phyloP scores from a whole-genome alignment of 2,329 filamentous ascomycete species.

The Fusarium proliferatum region DNA sequence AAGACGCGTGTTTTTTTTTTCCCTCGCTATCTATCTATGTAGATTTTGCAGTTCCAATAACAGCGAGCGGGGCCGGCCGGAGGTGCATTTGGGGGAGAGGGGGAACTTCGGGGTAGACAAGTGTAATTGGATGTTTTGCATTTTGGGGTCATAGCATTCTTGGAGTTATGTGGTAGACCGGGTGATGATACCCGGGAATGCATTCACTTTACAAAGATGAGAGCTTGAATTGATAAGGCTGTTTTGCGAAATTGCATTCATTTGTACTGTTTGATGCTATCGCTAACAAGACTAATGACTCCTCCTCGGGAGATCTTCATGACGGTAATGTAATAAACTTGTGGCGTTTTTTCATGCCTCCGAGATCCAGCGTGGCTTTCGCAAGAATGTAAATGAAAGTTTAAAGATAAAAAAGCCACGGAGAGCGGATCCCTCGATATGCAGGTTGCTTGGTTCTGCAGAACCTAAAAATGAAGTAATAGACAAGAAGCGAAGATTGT shows the following conservation, averaged over 20 bases:
- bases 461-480: slow-evolving; percentile 9
- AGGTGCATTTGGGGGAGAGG: slow-evolving; percentile 1
- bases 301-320: slow-evolving; percentile 28
- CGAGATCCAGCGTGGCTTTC: slow-evolving; percentile 24
- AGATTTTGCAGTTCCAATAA: background rate
- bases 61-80: slow-evolving; percentile 21
- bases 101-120: background rate
- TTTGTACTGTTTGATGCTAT: slow-evolving; percentile 27
- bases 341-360: slow-evolving; percentile 10
- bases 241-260: slow-evolving; percentile 18
- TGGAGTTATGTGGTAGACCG: slow-evolving; percentile 6
- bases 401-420: slow-evolving; percentile 23
- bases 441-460: slow-evolving; percentile 17
- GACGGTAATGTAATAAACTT: slow-evolving; percentile 20
- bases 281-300: slow-evolving; percentile 9
- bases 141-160: slow-evolving; percentile 17
- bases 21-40: slow-evolving; percentile 3
- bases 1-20: slow-evolving; percentile 34
- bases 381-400: slow-evolving; percentile 36
- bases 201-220: background rate
- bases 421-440: slow-evolving; percentile 8
- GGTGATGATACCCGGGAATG: slow-evolving; percentile 11
- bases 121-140: slow-evolving; percentile 19
- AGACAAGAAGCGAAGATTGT: slow-evolving; percentile 20
- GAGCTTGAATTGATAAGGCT: background rate